phyloP scores from a whole-genome alignment of 2,329 filamentous ascomycete genomes.

The Mycosphaerella sp. region DNA sequence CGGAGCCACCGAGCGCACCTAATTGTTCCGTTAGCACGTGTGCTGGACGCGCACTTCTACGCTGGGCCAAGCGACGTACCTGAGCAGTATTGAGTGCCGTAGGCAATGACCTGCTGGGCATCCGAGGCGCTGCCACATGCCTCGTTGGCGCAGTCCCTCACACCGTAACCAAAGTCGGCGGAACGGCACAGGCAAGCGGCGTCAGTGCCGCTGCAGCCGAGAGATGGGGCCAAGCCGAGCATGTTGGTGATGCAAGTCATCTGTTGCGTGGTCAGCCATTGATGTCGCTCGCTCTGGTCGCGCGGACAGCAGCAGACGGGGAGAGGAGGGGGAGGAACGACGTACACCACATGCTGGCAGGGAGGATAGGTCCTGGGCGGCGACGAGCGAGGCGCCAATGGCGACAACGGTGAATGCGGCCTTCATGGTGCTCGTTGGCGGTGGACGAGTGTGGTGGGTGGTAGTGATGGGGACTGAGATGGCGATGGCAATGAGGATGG shows the following conservation, averaged over 20 bases:
- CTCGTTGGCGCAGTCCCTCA: conserved; percentile 36
- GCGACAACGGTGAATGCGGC: conserved; percentile 27
- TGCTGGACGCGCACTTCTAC: background rate
- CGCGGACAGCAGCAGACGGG: background rate
- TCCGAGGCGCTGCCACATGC: conserved; percentile 26
- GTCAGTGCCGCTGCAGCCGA: conserved; percentile 31
- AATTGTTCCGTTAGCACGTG: conserved; percentile 7
- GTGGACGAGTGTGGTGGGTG: background rate
- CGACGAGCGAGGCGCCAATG: conserved; percentile 30
- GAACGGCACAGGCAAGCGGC: conserved; percentile 34
- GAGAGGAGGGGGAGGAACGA: conserved; percentile 4
- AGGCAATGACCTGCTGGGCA: conserved; percentile 30
- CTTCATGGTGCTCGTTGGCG: conserved; percentile 31
- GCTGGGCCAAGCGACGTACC: conserved; percentile 17
- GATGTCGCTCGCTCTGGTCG: conserved; percentile 1
- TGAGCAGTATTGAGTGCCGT: conserved; percentile 32
- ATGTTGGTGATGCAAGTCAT: conserved; percentile 36
- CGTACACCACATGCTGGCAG: conserved; percentile 35
- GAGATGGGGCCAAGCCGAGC: conserved; percentile 27
- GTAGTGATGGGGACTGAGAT: conserved; percentile 4
- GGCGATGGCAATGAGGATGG: background rate
- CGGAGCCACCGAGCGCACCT: conserved; percentile 12
- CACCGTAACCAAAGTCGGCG: conserved; percentile 35
- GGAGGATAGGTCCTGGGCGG: conserved; percentile 29
- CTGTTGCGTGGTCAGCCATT: conserved; percentile 19